phyloP scores from a whole-genome alignment of 139 green algal genomes.

The Auxenochlorella pyrenoidosa region DNA sequence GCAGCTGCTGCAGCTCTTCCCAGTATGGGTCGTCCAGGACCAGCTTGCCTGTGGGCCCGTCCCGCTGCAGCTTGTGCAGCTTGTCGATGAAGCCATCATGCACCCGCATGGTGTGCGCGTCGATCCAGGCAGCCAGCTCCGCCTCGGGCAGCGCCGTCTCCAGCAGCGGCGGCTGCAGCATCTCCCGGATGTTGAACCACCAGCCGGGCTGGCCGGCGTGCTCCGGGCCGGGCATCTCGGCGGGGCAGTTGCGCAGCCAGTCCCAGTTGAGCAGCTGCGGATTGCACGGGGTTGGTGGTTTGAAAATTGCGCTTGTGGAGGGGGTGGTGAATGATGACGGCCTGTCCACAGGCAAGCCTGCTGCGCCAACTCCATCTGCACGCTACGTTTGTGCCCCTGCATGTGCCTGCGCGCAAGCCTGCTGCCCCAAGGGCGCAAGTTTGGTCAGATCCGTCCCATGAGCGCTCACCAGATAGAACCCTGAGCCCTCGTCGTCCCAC shows the following conservation, averaged over 20 bases:
- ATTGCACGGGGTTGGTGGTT: neutral
- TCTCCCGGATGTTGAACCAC: slow-evolving; percentile 27
- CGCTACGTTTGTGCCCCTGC: neutral
- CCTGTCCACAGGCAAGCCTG: no score
- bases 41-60: slow-evolving; percentile 11
- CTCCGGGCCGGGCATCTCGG: neutral
- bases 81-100: slow-evolving; percentile 32
- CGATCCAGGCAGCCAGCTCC: slow-evolving; percentile 41
- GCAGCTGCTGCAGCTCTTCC: slow-evolving; percentile 21
- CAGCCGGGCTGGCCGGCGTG: slow-evolving; percentile 24
- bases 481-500: slow-evolving; percentile 46
- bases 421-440: neutral
- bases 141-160: slow-evolving; percentile 15
- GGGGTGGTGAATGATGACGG: neutral
- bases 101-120: slow-evolving; percentile 44
- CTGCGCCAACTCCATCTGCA: neutral
- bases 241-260: slow-evolving; percentile 45
- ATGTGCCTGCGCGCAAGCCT: neutral
- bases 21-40: slow-evolving; percentile 37
- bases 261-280: slow-evolving; percentile 53
- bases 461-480: slow-evolving; percentile 43
- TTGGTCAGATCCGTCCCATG: neutral
- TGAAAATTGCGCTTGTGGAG: no score
- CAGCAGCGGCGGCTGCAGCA: slow-evolving; percentile 40
- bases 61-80: slow-evolving; percentile 33